A percentile compares a stretch with the other conserved stretches of the same genome.
phyloP scores from a whole-genome alignment of 2,329 filamentous ascomycete genomes.

The Curvularia lunata region DNA sequence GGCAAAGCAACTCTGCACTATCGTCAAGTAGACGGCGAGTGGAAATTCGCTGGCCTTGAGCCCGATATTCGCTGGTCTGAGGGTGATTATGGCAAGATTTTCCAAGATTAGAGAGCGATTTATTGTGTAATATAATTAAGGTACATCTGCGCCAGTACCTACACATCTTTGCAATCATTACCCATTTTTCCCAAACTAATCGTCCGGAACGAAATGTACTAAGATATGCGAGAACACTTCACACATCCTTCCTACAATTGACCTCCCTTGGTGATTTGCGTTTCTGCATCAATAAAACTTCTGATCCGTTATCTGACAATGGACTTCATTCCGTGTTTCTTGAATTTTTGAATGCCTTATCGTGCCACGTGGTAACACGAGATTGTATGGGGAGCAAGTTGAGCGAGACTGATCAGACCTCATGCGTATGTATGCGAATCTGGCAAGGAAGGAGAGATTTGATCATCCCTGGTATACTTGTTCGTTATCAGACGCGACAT shows the following conservation, averaged over 20 bases:
- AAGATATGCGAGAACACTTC: background rate
- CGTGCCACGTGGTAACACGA: background rate
- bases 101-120: background rate
- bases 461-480: background rate
- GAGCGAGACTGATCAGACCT: background rate
- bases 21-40: background rate
- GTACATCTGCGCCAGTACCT: background rate
- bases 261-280: background rate
- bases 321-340: background rate
- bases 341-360: background rate
- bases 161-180: background rate
- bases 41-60: slow-evolving; percentile 3
- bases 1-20: background rate
- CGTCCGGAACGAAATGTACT: background rate
- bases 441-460: background rate
- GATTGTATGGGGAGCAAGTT: background rate
- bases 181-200: too few relatives aligned
- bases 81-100: slow-evolving; percentile 1
- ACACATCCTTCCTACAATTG: too few relatives aligned
- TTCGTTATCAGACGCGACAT: background rate
- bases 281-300: too few relatives aligned
- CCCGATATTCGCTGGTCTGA: slow-evolving; percentile 1
- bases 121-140: background rate
- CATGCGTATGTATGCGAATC: background rate
- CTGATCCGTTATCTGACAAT: background rate